phyloP scores from a whole-genome alignment of 331 rosid species.

The Malus hybrid region DNA sequence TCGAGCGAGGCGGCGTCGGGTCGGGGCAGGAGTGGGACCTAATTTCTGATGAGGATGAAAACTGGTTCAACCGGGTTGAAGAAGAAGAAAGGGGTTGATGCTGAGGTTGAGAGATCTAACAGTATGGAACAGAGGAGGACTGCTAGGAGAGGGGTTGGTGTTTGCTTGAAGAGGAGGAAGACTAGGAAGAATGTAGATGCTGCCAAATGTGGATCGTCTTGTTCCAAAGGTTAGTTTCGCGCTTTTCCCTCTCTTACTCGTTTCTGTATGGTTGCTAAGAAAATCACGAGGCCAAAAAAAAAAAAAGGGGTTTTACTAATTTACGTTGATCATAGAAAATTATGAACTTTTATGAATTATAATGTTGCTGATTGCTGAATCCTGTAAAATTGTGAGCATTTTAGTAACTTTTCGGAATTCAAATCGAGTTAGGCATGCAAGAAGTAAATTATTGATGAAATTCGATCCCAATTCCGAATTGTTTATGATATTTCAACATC shows the following conservation, averaged over 20 bases:
- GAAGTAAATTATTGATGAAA: background rate
- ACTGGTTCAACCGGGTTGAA: constrained; percentile 9
- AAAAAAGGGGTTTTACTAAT: background rate
- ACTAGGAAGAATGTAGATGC: constrained; percentile 22
- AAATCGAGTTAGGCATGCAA: background rate
- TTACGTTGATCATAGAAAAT: background rate
- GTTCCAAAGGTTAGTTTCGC: constrained; percentile 35
- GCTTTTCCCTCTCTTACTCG: background rate
- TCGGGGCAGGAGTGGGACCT: constrained; percentile 2
- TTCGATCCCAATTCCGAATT: background rate
- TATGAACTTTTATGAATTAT: background rate
- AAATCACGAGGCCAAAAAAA: background rate
- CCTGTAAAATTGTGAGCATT: background rate
- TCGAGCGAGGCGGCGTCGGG: constrained; percentile 28
- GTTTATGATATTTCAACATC: background rate
- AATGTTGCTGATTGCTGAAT: background rate
- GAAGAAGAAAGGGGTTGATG: constrained; percentile 13
- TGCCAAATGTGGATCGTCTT: constrained; percentile 28
- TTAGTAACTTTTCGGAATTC: background rate
- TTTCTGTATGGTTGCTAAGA: constrained; percentile 1
- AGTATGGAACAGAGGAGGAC: constrained; percentile 23
- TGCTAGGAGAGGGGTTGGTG: constrained; percentile 25
- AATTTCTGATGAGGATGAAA: constrained; percentile 14
- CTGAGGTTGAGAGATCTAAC: constrained; percentile 10
- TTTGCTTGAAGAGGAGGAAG: constrained; percentile 53